Conservation (phyloP, 805 yeast species). For the Teunomyces kruisii region DNA sequence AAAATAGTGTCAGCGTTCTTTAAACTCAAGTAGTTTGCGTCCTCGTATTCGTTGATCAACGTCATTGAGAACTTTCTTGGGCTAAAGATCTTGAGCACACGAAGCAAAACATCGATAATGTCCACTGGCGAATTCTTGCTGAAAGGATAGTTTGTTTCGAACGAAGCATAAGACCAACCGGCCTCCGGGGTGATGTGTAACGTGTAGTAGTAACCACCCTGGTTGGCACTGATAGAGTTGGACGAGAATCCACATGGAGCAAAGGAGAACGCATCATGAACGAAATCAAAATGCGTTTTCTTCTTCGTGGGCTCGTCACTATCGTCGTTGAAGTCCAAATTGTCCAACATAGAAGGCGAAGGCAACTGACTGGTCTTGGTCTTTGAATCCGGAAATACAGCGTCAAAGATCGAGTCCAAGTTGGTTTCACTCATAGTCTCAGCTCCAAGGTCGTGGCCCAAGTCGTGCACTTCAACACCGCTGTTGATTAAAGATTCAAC, state of each 20-base stretch:
- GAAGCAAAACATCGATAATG: constrained; percentile 55
- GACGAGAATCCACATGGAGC: constrained; percentile 95
- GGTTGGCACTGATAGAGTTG: constrained; percentile 64
- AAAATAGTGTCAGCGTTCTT: constrained; percentile 14
- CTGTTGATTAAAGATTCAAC: constrained; percentile 36
- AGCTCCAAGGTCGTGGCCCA: constrained; percentile 78
- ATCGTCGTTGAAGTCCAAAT: constrained; percentile 22
- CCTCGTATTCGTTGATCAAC: constrained; percentile 28
- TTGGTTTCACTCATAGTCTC: constrained; percentile 63
- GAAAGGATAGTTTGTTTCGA: constrained; percentile 80
- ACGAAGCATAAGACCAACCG: constrained; percentile 95
- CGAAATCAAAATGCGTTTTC: constrained; percentile 27
- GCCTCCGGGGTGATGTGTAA: constrained; percentile 91
- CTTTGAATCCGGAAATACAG: constrained; percentile 1
- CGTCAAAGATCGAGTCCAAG: constrained; percentile 56
- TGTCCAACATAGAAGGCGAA: constrained; percentile 34
- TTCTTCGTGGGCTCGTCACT: constrained; percentile 10
- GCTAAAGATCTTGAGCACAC: constrained; percentile 61
- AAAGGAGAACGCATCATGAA: constrained; percentile 86
- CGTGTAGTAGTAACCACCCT: constrained; percentile 60
- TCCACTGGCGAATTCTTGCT: constrained; percentile 35
- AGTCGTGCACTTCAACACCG: constrained; percentile 56
- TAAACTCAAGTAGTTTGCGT: constrained; percentile 9
- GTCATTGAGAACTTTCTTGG: constrained; percentile 73
- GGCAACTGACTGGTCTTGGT: constrained; percentile 23